Evolutionary conservation across 257 asterid genomes (phyloP).

Genomic region (Solanum clarkiae): DNA sequence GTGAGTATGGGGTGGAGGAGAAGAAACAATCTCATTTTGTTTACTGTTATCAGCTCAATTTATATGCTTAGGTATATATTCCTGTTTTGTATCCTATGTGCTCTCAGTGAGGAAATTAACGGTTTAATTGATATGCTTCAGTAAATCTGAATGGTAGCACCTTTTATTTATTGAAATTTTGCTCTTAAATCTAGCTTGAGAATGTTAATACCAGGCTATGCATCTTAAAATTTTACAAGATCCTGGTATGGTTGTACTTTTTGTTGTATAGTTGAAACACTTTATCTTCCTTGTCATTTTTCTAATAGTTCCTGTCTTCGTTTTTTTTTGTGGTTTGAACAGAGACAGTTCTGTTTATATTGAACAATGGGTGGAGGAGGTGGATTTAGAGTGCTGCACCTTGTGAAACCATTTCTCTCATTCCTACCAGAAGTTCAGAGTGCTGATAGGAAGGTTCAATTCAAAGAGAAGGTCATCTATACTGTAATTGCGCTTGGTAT

Average conservation of each 20-base stretch:
- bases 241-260: neutral
- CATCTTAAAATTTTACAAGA: neutral
- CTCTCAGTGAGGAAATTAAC: neutral
- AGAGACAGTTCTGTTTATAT: neutral
- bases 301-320: neutral
- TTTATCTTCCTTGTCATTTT: neutral
- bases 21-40: neutral
- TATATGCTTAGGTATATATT: neutral
- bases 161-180: neutral
- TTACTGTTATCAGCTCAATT: neutral
- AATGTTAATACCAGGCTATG: neutral
- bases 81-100: neutral
- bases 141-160: neutral
- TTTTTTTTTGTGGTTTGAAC: neutral
- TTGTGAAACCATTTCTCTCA: slow-evolving; percentile 59
- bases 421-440: slow-evolving; percentile 63
- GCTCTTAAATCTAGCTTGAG: neutral
- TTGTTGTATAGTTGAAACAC: neutral
- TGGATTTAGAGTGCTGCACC: slow-evolving; percentile 64
- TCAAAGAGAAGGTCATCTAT: slow-evolving; percentile 52
- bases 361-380: slow-evolving; percentile 66
- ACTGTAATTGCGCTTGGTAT: slow-evolving; percentile 51
- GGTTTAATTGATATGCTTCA: neutral
- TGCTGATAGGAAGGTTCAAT: slow-evolving; percentile 57
- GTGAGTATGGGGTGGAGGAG: neutral